A percentile compares a stretch with the other conserved stretches of the same genome.
Evolutionary conservation across 176 grass and related monocot species (phyloP).

Genomic region (Ampelocalamus luodianensis): DNA sequence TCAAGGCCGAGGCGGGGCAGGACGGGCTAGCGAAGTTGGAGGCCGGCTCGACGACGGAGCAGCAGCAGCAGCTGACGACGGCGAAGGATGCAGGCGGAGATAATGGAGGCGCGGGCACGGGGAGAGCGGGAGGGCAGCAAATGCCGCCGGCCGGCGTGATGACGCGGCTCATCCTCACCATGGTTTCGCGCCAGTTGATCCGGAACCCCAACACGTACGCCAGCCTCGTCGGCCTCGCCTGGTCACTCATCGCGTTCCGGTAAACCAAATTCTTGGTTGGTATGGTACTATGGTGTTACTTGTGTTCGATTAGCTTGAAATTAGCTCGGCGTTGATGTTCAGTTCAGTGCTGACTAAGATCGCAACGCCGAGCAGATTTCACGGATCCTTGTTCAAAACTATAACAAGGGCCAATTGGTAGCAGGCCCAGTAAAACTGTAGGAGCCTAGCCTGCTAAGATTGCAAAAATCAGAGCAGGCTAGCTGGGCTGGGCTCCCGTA

Average conservation of each 20-base stretch:
- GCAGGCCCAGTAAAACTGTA: too few species aligned
- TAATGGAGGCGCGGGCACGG: background rate
- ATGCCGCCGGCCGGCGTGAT: conserved; percentile 78
- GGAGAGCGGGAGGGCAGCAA: conserved; percentile 34
- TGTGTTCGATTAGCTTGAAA: background rate
- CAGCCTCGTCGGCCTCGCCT: conserved; percentile 77
- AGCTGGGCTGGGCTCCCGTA: too few species aligned
- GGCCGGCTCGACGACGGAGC: conserved; percentile 48
- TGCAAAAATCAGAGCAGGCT: too few species aligned
- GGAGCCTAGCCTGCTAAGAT: too few species aligned
- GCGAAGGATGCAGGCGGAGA: background rate
- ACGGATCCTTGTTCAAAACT: background rate
- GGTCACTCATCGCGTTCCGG: conserved; percentile 91
- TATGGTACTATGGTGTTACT: background rate
- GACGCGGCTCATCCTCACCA: conserved; percentile 78
- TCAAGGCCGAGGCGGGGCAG: conserved; percentile 36
- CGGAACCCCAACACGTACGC: conserved; percentile 97
- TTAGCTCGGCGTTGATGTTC: too few species aligned
- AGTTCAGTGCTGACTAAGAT: background rate
- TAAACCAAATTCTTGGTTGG: conserved; percentile 14
- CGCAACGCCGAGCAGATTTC: background rate
- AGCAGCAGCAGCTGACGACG: conserved; percentile 27
- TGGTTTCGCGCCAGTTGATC: conserved; percentile 91
- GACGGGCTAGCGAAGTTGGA: conserved; percentile 65
- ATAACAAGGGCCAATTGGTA: background rate